Base-by-base conservation (phyloP, 768 basidiomycete genomes). In the Boletellus sp. region DNA sequence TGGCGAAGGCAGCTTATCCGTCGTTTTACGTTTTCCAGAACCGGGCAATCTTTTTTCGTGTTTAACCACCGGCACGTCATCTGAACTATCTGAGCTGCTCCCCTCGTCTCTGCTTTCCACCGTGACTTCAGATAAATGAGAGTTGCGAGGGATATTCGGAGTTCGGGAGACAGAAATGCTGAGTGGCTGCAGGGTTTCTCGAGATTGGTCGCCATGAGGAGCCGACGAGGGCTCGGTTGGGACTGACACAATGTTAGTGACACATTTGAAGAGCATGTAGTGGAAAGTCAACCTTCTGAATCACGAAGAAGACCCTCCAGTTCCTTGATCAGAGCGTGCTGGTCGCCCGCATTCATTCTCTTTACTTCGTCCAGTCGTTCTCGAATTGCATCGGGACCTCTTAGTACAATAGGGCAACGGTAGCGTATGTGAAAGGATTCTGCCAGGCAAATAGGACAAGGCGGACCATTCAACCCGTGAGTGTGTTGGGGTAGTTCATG, bases 401-500 rank as follows among this genome's bases (percentile, higher is more conserved):
- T 70, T 22, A 67, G 50, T 22, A 84, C 68, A 20, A 74, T 61
- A 6, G 78, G 78, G 59, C 83, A 85, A 38, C 62, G 62, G 43
- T 70, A 70, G n/a, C 74, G 75, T 45, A 71, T 65, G 53, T 85
- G 83, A 34, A 70, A 67, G 7, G 78, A 74, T 4, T 55, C 53
- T 39, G 62, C 62, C 17, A 67, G 63, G 62, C 83, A 84, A 19
- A 80, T 65, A 35, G 74, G 75, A 52, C 82, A 79, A 1, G 50
- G 45, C 1, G 49, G 51, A 48, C 41, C 43, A 37, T 52, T 47
- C 41, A 48, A 41, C n/a, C 31, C 45, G 6, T 16, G 24, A 20
- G 50, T 32, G 13, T 36, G 45, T 15, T 6, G 44, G 31, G 33
- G 19, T 23, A 35, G 43, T 26, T 41, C 22, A 38, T 38, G 39